These are phyloP conservation scores for Cryphonectria naterciae DNA, from an alignment of 2,329 filamentous ascomycete species.

Conservation along the genomic window DNA sequence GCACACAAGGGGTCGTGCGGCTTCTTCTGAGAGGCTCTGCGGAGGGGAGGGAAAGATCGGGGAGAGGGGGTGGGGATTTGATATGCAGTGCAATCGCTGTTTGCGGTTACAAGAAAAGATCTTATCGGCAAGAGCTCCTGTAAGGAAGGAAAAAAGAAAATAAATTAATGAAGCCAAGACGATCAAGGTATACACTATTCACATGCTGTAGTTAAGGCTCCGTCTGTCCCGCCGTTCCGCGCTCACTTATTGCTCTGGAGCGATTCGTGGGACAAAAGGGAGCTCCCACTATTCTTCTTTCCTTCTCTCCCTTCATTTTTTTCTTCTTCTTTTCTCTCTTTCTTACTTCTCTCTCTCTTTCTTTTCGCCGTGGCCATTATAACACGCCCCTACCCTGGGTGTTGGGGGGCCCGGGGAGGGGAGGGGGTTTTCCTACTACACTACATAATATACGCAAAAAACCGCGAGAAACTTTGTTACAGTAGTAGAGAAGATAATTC, in stretches of 20 bases:
- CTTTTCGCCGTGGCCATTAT: neutral
- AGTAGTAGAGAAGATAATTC: neutral
- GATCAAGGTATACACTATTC: neutral
- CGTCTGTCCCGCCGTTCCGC: neutral
- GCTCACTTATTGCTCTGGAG: neutral
- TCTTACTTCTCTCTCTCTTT: neutral
- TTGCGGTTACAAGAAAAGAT: neutral
- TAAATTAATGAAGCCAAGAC: no score
- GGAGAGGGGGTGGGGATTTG: no score
- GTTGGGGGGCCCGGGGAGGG: no score
- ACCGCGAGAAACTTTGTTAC: neutral
- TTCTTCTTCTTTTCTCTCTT: neutral
- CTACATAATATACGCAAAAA: neutral
- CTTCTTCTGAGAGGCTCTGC: conserved; percentile 6
- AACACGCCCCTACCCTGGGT: neutral
- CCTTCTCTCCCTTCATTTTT: neutral
- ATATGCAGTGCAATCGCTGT: neutral
- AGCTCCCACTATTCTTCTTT: no score
- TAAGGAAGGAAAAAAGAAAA: neutral
- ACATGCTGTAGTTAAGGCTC: no score
- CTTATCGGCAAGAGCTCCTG: neutral
- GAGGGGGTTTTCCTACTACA: neutral
- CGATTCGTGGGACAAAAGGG: neutral
- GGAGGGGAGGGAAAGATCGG: neutral
- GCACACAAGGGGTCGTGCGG: conserved; percentile 26